These are phyloP conservation scores for Colletotrichum euphorbiae DNA, from an alignment of 2,329 filamentous ascomycete species.

Conservation along the genomic window DNA sequence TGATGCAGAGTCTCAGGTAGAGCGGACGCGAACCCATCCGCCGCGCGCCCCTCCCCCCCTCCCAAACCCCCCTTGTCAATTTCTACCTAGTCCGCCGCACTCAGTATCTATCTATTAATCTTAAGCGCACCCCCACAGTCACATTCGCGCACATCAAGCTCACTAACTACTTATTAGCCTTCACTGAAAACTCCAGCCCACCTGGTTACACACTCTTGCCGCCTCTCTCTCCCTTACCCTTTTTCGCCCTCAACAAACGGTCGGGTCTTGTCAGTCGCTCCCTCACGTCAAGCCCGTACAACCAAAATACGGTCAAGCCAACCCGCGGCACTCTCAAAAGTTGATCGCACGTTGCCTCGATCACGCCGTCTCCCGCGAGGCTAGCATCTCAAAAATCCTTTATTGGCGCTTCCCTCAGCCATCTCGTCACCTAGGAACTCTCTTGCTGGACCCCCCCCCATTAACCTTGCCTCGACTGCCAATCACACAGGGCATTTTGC, in stretches of 20 bases:
- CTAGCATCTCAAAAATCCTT: slow-evolving; percentile 21
- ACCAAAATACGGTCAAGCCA: not conserved
- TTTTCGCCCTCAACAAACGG: not conserved
- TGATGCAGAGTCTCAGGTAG: too few relatives aligned
- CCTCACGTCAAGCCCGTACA: slow-evolving; percentile 1
- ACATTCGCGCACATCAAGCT: slow-evolving; percentile 32
- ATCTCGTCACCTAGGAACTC: slow-evolving; percentile 15
- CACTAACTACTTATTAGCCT: slow-evolving; percentile 38
- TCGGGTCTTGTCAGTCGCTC: slow-evolving; percentile 19
- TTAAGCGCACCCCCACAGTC: slow-evolving; percentile 37
- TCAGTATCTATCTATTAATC: slow-evolving; percentile 22
- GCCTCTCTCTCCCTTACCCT: slow-evolving; percentile 16
- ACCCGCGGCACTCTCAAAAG: not conserved
- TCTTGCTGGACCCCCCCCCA: slow-evolving; percentile 14
- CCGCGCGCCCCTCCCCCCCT: slow-evolving; percentile 10
- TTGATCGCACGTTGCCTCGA: not conserved
- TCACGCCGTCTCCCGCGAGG: slow-evolving; percentile 3
- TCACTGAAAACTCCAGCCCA: slow-evolving; percentile 35
- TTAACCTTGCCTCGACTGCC: not conserved
- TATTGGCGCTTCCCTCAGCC: slow-evolving; percentile 20
- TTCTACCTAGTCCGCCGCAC: slow-evolving; percentile 17
- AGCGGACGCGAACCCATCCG: slow-evolving; percentile 33
- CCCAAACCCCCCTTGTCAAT: slow-evolving; percentile 18
- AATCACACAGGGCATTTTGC: not conserved
- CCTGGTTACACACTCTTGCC: slow-evolving; percentile 2